Base-by-base conservation (phyloP, 352 stramenopile genomes). In the Thalassiosira pacifica region DNA sequence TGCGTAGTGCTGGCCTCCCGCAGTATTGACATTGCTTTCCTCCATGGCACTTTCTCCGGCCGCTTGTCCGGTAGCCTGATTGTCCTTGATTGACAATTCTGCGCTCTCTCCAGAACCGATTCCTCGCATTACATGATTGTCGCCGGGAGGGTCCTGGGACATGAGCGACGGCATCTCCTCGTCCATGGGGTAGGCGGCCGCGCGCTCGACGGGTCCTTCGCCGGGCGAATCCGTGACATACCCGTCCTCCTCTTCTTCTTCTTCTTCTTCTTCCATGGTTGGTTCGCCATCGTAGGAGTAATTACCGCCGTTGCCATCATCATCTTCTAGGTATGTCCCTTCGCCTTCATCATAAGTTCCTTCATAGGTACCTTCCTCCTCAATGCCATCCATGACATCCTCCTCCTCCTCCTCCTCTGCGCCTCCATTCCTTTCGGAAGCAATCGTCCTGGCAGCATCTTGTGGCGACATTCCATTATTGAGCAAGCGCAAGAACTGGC, bases 401-500 rank as follows among this genome's bases (percentile, higher is more conserved):
- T 45, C 59, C 9, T 45, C 22, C 29, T 64, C 34, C 37, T 82
- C 73, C 24, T 31, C 10, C 29, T 65, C 73, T 19, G 16, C 59
- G 42, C 64, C 31, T 1, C 81, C 24, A 48, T 88, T 64, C 48
- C 87, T 72, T 48, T 91, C 88, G 11, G 76, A 31, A 29, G 86
- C 59, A 64, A 95, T 87, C 65, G 69, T 70, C 52, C 60, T 31
- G 16, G 85, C 81, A 9, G 85, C 86, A 16, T 94, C 85, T 48
- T 77, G 66, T 1, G 90, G 88, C 42, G 81, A 77, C 61, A 93
- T 82, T 31, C 90, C 90, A 9, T 26, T 77, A 81, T 93, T 94
- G 0, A 90, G 34, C 66, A 93, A 88, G 31, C 88, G 86, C 57
- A 95, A 74, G 45, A 95, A 95, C 52, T 91, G 87, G 13, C 90